Evolutionary conservation across 192 early-diverging fungal species (phyloP), one percentile per base, ranked within the genome.

Genomic region (Backusella westeae): DNA sequence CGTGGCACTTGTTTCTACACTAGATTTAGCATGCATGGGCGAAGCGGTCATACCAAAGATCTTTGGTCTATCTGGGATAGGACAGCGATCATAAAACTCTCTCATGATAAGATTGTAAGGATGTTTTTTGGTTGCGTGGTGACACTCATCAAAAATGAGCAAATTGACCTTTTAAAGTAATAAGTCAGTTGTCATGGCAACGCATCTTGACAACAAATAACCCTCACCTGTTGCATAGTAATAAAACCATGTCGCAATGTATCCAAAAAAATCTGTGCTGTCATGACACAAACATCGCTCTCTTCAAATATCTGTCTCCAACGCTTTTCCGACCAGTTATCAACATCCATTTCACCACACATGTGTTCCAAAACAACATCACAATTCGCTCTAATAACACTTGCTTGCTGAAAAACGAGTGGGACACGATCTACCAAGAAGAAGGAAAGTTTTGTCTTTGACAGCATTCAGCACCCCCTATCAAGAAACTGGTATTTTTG

Each of bases 1-100:
- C 79, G 56, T 65, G 17, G 72, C 46, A 56, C 52, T 74, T 29
- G 71, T 26, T 21, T 52, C 21, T 4, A 77, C 72, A 34, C 46
- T 53, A 0, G 71, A 10, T 38, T 67, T 77, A 4, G 80, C 74
- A 34, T 83, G 77, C 15, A 92, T 86, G 12, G 96, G 96, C n/a
- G 97, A 98, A 6, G 96, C 96, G 0, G 96, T 97, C 92, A 97
- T 94, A 1, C 96, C 94, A 85, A 99, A 94, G 0, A 99, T 87
- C 52, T 90, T 91, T 12, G 97, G 97, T 15, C 90, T 81, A 12
- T 83, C 70, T 4, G 73, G 72, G 3, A 74, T 76, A 0, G 81
- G 82, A 26, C 82, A 83, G n/a, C 79, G 76, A 49, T 85, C 75
- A 80, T 97, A 97, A 78, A 96, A 95, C 67, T 93, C 89, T 44